Percentiles rank a stretch among this genome's conserved stretches.
Evolutionary conservation across 129 eudicot species (phyloP).

Genomic region (Erigeron canadensis): DNA sequence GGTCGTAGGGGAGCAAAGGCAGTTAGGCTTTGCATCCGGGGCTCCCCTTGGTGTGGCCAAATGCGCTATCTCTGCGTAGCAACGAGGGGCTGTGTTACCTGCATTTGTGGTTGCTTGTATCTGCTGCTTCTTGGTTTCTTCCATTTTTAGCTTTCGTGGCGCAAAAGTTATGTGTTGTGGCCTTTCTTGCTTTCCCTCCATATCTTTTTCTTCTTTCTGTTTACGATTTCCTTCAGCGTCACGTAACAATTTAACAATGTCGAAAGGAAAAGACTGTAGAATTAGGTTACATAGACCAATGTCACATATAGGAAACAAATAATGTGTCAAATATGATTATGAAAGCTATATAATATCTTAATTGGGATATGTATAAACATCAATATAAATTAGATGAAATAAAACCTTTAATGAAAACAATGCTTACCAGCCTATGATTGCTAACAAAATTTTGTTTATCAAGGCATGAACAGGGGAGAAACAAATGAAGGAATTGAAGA

Average conservation of each 20-base stretch:
- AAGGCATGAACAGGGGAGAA: conserved; percentile 5
- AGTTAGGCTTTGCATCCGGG: conserved; percentile 26
- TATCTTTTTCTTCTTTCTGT: conserved; percentile 12
- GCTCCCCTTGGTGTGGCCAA: conserved; percentile 20
- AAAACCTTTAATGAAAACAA: neutral
- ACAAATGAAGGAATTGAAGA: neutral
- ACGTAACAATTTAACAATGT: neutral
- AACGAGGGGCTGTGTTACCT: neutral
- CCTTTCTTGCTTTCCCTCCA: conserved; percentile 34
- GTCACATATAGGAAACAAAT: too few relatives aligned
- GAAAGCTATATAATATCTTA: too few relatives aligned
- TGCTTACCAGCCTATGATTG: conserved; percentile 6
- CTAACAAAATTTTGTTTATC: neutral
- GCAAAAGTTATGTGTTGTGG: conserved; percentile 12
- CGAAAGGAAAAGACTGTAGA: too few relatives aligned
- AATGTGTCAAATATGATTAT: too few relatives aligned
- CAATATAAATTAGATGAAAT: neutral
- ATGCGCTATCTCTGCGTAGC: conserved; percentile 30
- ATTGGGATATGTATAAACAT: too few relatives aligned
- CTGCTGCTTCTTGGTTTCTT: conserved; percentile 32
- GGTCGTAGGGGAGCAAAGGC: conserved; percentile 43
- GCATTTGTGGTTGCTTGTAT: neutral
- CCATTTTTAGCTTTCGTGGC: conserved; percentile 17
- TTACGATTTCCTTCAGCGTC: neutral
- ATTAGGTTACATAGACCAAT: too few relatives aligned